Conservation (phyloP, 2,329 filamentous ascomycete species). For the Colletotrichum sp. region DNA sequence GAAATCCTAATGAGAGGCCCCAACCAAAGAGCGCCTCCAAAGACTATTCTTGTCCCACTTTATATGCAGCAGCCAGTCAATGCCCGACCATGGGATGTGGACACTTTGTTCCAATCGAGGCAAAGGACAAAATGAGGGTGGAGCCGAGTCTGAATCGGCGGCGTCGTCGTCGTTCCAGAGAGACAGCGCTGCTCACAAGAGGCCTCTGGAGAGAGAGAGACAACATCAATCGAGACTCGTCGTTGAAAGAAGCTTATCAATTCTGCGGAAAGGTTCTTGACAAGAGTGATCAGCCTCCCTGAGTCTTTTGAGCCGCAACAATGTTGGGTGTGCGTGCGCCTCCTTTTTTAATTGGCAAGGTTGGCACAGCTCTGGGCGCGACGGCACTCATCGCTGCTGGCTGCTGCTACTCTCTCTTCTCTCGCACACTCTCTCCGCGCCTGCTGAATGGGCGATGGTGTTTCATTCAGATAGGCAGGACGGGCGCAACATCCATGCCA, state of each 20-base stretch:
- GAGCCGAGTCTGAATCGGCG: neutral
- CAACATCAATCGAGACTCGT: neutral
- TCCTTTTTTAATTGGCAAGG: neutral
- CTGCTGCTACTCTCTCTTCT: neutral
- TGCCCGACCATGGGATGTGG: neutral
- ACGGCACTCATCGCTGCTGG: neutral
- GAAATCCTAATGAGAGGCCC: neutral
- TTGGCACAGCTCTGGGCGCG: neutral
- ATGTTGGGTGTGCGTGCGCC: neutral
- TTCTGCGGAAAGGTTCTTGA: neutral
- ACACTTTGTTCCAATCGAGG: neutral
- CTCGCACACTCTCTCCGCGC: neutral
- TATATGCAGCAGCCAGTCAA: neutral
- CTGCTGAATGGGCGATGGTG: neutral
- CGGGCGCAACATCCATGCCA: neutral
- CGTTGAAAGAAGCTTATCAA: constrained; percentile 12
- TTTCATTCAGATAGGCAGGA: neutral
- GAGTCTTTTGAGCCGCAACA: constrained; percentile 5
- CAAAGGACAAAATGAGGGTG: neutral
- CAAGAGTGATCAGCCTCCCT: neutral
- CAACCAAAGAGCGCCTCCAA: neutral
- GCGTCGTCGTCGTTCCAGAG: neutral
- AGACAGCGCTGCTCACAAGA: neutral
- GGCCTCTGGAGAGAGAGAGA: neutral
- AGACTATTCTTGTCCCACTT: neutral